Conservation (phyloP, 2,329 filamentous ascomycete species). For the Epichloe gansuensis region DNA sequence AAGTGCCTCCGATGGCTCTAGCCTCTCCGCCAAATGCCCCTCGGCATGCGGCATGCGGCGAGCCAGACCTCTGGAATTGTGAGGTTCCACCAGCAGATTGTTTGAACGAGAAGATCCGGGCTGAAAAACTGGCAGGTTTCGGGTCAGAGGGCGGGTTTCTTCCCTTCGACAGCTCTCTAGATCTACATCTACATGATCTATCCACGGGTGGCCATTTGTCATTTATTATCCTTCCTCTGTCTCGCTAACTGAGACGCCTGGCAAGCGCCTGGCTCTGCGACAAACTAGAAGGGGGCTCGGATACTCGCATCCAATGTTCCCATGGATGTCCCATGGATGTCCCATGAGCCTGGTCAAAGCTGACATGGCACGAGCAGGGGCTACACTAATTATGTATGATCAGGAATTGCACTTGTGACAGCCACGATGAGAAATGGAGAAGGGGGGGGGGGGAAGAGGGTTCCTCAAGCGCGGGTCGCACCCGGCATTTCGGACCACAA, state of each 20-base stretch:
- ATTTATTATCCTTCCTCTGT: not conserved
- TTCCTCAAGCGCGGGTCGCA: not conserved
- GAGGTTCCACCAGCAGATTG: conserved; percentile 2
- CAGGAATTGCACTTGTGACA: not conserved
- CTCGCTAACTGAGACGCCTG: conserved; percentile 9
- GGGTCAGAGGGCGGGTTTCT: not conserved
- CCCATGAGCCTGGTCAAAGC: not conserved
- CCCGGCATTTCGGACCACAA: conserved; percentile 2
- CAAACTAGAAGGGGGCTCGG: not conserved
- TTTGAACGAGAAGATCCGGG: not conserved
- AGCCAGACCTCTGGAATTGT: conserved; percentile 3
- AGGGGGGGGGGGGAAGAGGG: not conserved
- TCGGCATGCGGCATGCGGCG: conserved; percentile 2
- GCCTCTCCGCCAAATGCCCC: not conserved
- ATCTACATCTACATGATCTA: not conserved
- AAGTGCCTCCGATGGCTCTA: not conserved
- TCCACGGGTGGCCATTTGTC: not conserved
- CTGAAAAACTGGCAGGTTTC: not conserved
- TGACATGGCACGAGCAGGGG: not conserved
- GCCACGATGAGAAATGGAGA: not conserved
- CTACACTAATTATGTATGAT: not conserved
- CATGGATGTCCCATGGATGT: not conserved
- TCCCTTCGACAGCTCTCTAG: not conserved
- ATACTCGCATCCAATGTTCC: conserved; percentile 3
- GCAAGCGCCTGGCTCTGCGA: not conserved